Percentiles rank a stretch among this genome's conserved stretches.
Conservation (phyloP, 495 filamentous ascomycete species). For the Penicillium taxi region DNA sequence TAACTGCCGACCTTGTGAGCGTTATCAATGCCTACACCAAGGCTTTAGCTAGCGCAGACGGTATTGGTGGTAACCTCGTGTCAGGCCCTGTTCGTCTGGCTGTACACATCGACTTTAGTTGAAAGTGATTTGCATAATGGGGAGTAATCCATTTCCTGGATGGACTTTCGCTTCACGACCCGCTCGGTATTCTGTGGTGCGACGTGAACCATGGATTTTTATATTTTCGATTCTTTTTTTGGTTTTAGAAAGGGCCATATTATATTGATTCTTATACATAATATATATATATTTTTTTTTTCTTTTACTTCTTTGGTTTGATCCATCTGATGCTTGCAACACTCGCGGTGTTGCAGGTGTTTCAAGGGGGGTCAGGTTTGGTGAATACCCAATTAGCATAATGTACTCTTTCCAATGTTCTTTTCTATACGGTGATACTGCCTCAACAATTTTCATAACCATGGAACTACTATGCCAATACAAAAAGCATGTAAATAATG, state of each 20-base stretch:
- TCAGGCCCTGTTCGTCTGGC: conserved; percentile 23
- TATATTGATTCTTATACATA: neutral
- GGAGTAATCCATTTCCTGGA: too few relatives aligned
- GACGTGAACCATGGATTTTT: too few relatives aligned
- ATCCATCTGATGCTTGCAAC: neutral
- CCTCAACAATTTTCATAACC: too few relatives aligned
- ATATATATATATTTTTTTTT: conserved; percentile 3
- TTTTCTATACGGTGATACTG: too few relatives aligned
- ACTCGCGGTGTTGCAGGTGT: conserved; percentile 1
- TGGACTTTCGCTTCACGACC: too few relatives aligned
- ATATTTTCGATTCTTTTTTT: neutral
- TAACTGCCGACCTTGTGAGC: conserved; percentile 15
- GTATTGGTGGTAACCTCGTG: conserved; percentile 34
- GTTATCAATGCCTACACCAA: conserved; percentile 32
- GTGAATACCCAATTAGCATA: conserved; percentile 14
- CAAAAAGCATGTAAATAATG: neutral
- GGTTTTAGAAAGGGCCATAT: too few relatives aligned
- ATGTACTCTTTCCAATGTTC: conserved; percentile 1
- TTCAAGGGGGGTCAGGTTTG: conserved; percentile 8
- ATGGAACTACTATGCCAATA: too few relatives aligned
- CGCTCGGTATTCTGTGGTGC: conserved; percentile 2
- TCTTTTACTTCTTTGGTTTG: conserved; percentile 2
- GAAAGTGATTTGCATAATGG: conserved; percentile 4
- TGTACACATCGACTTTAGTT: conserved; percentile 25
- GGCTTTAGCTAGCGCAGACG: conserved; percentile 23